Conservation (phyloP, 805 yeast genomes). For the Schizosaccharomyces pombe region DNA sequence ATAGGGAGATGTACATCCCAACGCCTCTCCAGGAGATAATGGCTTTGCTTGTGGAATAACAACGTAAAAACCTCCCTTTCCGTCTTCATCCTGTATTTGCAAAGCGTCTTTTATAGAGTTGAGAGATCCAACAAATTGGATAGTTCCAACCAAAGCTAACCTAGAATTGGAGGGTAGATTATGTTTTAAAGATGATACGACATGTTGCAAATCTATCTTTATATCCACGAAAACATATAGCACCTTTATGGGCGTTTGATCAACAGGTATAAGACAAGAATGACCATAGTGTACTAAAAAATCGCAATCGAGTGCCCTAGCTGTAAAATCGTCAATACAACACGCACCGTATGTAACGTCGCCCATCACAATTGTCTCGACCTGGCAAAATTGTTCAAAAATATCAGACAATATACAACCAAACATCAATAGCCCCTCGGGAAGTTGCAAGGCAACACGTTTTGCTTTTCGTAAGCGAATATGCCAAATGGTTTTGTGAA, state of each 20-base stretch:
- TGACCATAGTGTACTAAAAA: slow-evolving; percentile 92
- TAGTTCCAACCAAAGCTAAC: slow-evolving; percentile 78
- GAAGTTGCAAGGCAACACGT: slow-evolving; percentile 88
- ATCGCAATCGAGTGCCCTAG: slow-evolving; percentile 79
- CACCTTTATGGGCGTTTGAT: slow-evolving; percentile 71
- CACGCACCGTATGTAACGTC: slow-evolving; percentile 98
- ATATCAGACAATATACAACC: slow-evolving; percentile 80
- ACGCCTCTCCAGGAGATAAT: slow-evolving; percentile 78
- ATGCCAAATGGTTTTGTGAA: slow-evolving; percentile 90
- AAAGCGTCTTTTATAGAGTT: slow-evolving; percentile 50
- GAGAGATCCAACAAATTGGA: slow-evolving; percentile 86
- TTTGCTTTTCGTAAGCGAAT: slow-evolving; percentile 49
- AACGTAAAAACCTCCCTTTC: slow-evolving; percentile 25
- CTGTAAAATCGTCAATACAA: slow-evolving; percentile 91
- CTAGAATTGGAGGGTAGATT: slow-evolving; percentile 35
- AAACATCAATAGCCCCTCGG: slow-evolving; percentile 80
- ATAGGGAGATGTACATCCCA: slow-evolving; percentile 86
- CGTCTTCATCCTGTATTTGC: slow-evolving; percentile 11
- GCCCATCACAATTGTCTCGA: slow-evolving; percentile 86
- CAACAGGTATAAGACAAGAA: slow-evolving; percentile 88
- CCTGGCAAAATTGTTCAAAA: slow-evolving; percentile 60
- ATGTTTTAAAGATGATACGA: slow-evolving; percentile 47
- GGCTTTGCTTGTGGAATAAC: slow-evolving; percentile 84
- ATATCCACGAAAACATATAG: slow-evolving; percentile 90
- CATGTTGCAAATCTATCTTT: slow-evolving; percentile 59